Conservation (phyloP, 2,329 filamentous ascomycete genomes). For the Fusarium beomiforme region DNA sequence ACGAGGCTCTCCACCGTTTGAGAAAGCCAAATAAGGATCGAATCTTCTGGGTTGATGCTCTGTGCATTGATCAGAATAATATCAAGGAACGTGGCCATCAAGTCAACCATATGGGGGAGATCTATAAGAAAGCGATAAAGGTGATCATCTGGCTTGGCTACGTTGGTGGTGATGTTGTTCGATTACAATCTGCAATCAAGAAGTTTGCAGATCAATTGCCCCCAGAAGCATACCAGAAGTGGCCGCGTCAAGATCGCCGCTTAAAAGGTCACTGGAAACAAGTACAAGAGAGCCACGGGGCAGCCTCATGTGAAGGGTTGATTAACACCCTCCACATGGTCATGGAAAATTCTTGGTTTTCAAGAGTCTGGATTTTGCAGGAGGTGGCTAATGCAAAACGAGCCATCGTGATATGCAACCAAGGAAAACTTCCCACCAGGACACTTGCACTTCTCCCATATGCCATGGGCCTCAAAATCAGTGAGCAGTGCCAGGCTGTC, state of each 20-base stretch:
- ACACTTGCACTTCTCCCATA: not conserved
- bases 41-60: constrained; percentile 8
- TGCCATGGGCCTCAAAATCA: fast-evolving
- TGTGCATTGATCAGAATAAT: constrained; percentile 16
- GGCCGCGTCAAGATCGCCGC: not conserved
- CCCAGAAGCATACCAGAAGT: not conserved
- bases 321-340: fast-evolving
- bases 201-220: not conserved
- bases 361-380: constrained; percentile 17
- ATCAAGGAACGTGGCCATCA: constrained; percentile 12
- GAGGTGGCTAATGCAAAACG: constrained; percentile 15
- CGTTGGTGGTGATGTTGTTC: fast-evolving
- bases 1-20: not conserved
- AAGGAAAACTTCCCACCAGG: not conserved
- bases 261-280: not conserved
- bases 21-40: not conserved
- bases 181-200: not conserved
- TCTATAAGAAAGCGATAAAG: not conserved
- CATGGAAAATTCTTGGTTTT: not conserved
- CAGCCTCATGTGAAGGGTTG: fast-evolving
- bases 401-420: not conserved
- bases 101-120: not conserved
- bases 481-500: constrained; percentile 14
- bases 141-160: not conserved
- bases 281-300: fast-evolving